Evolutionary conservation across 2,329 filamentous ascomycete species (phyloP), one percentile per base, ranked within the genome.

Genomic region (Fusarium udum): DNA sequence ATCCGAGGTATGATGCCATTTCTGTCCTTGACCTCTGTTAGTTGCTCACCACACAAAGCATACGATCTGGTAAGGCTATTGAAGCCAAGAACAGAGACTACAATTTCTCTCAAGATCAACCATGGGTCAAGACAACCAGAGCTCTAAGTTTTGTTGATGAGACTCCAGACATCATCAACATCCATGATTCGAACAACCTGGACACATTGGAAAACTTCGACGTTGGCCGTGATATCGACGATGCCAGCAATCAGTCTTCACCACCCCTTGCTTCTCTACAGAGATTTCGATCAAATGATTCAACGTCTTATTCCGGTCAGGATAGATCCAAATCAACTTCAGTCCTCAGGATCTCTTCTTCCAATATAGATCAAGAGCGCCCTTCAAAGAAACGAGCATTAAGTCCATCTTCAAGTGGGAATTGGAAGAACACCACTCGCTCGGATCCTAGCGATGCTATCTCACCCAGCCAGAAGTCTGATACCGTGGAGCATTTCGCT

Each of bases 131-230:
- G 49, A 77, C 75, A 31, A 78, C 68, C 43, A 64, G 76, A 53
- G 53, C 71, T 28, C 42, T 80, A 28, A 80, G 77, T 34, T 80
- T 80, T 26, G 69, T 80, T 13, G 77, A 80, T 42, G 78, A 80
- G 51, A 80, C 78, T 6, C 68, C 77, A 40, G 77, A 79, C 20
- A 70, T 79, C 18, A 75, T 78, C 56, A 78, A 77, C 39, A 75
- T 78, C 13, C 75, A 78, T 37, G 77, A 79, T 34, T 69, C 72
- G 13, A 64, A 64, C 32, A 68, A 64, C 40, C 67, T 76, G 31
- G 64, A 70, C 46, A 64, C 64, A 7, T 34, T 69, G n/a, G 52
- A 74, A 9, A 64, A 62, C 36, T 57, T 63, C 31, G 57, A 48
- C 18, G 49, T 51, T 10, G 39, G 51, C 16, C 39, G 48, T 7